Evolutionary conservation across 805 yeast genomes (phyloP), one percentile per base, ranked within the genome.

Genomic region (Candida patagonica): DNA sequence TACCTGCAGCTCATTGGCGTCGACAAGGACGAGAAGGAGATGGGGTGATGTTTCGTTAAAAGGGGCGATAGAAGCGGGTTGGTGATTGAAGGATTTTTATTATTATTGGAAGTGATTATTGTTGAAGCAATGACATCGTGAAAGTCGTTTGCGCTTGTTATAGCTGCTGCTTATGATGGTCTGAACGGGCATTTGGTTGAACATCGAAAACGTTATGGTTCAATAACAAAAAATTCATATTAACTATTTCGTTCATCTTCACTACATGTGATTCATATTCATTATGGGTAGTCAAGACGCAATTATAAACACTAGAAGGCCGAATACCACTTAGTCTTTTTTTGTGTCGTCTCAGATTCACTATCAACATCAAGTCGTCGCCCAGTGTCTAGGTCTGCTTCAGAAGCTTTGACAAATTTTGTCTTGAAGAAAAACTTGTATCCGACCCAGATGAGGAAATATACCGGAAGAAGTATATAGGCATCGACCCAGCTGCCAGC

Each of bases 11-110:
- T 1, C 74, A 75, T 39, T 81, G 88, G 85, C 66, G 88, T 42
- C 59, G 69, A 6, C 84, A 80, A 53, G 85, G 85, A 10, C 79
- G 79, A 4, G 82, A 73, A 35, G 74, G 78, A 2, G 81, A 78
- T 51, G 89, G 89, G 0, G 57, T 70, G 56, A 59, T 82, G 68
- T 84, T 82, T 50, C 64, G 89, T 49, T 81, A 53, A 51, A 5
- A n/a, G n/a, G n/a, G n/a, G n/a, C n/a, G 29, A 26, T 6, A 4
- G 4, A n/a, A 15, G 12, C 15, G 29, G 29, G 29, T n/a, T 6
- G 15, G 29, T 26, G 29, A 26, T 4, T 5, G 6, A 4, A 15
- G 6, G 6, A 15, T 15, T 26, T 26, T 26, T 26, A 15, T 6
- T 26, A 15, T 26, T 26, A 15, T 6, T 6, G 29, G n/a, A n/a